Evolutionary conservation across 73 alveolate species (phyloP), one percentile per base, ranked within the genome.

Genomic region (Stentor coeruleus): DNA sequence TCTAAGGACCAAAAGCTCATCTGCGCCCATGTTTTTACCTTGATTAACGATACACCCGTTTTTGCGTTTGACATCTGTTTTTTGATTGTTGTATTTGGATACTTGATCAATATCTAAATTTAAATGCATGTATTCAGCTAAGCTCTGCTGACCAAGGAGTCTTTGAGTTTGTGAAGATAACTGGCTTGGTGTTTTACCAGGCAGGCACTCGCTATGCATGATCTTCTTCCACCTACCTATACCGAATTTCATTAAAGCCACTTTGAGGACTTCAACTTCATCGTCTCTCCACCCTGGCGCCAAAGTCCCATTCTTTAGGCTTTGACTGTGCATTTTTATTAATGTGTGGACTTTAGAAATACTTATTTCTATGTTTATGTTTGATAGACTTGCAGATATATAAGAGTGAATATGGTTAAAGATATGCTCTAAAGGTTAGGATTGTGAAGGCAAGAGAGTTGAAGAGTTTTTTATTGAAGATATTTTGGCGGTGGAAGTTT

Each of bases 211-310:
- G 66, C 92, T 85, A 80, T 90, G 72, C 82, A 86, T 49, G n/a
- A 92, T 92, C 37, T 83, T 90, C 77, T 88, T 92, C 95, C 97
- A 92, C 84, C 88, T 92, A 3, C 97, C 97, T 42, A 92, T 87
- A 2, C 97, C 97, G 42, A 79, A 92, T 77, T 90, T 90, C 90
- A 86, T 83, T 33, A 91, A 84, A 37, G 95, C 95, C 28, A 80
- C 81, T 33, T 89, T 91, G 38, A 91, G 85, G 57, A 89, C 91
- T 59, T 91, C 93, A 37, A 89, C 95, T 60, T 91, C 97, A 72
- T 91, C 95, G 76, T 59, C 58, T 3, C 91, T 88, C 97, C 97
- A 91, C n/a, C 97, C 97, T 58, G 97, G 97, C 11, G 97, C 91
- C 3, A 91, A 83, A 38, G 95, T 89, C 39, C 87, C 91, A 82